phyloP scores from a whole-genome alignment of 495 filamentous ascomycete genomes.

The Staphylotrichum tortipilum region DNA sequence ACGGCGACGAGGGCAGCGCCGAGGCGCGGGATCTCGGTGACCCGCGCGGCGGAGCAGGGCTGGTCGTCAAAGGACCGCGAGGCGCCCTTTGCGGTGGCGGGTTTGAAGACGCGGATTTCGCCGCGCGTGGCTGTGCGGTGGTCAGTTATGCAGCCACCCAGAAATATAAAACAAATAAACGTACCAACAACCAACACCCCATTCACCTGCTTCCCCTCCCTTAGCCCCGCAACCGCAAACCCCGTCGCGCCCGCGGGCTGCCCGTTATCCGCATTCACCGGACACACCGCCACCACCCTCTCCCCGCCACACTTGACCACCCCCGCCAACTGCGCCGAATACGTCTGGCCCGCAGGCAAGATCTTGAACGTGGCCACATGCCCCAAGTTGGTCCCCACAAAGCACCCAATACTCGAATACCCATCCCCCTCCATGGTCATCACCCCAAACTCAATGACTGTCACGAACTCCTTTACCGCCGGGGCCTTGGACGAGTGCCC shows the following conservation, averaged over 20 bases:
- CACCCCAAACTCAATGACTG: conserved; percentile 78
- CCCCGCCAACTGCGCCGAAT: conserved; percentile 65
- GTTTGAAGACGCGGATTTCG: conserved; percentile 77
- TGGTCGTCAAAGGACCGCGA: conserved; percentile 79
- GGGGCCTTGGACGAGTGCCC: conserved; percentile 29
- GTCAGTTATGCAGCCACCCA: too few species aligned
- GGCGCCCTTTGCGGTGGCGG: conserved; percentile 74
- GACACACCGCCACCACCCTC: conserved; percentile 63
- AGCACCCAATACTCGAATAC: conserved; percentile 88
- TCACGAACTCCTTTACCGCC: conserved; percentile 59
- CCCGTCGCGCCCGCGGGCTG: conserved; percentile 67
- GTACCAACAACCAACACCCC: conserved; percentile 55
- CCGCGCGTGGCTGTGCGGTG: conserved; percentile 52
- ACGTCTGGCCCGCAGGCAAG: conserved; percentile 62
- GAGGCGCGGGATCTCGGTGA: conserved; percentile 61
- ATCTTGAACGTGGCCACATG: conserved; percentile 84
- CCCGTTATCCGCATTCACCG: conserved; percentile 71
- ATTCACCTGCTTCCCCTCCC: conserved; percentile 60
- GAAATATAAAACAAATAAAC: too few species aligned
- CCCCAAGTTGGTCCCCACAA: conserved; percentile 80
- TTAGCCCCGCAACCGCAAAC: conserved; percentile 57
- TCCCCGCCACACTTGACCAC: conserved; percentile 59
- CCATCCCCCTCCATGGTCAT: conserved; percentile 88
- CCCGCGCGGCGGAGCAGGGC: conserved; percentile 66
- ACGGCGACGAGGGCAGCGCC: conserved; percentile 74